Evolutionary conservation across 148 eudicot genomes (phyloP).

Genomic region (Cornus kousa): DNA sequence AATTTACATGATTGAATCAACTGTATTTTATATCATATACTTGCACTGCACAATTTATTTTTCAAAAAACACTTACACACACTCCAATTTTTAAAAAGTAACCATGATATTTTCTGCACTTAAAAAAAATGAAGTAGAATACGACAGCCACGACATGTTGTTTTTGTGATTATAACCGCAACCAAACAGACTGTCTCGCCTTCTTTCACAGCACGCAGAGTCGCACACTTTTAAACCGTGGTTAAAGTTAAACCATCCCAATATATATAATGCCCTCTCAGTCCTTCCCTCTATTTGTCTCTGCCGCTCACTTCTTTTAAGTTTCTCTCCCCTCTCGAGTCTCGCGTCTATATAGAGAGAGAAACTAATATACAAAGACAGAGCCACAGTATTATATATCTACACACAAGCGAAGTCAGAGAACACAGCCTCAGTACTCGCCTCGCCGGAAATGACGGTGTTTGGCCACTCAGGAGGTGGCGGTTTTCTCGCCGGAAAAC

Average conservation of each 20-base stretch:
- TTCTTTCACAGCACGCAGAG: too few relatives aligned
- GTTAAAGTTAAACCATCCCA: constrained; percentile 9
- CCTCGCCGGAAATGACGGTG: constrained; percentile 52
- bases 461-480: constrained; percentile 47
- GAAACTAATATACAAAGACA: background rate
- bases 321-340: constrained; percentile 28
- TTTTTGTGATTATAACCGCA: too few relatives aligned
- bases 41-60: too few relatives aligned
- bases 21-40: too few relatives aligned
- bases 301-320: constrained; percentile 49
- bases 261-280: constrained; percentile 4
- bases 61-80: too few relatives aligned
- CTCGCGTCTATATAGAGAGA: constrained; percentile 15
- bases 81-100: too few relatives aligned
- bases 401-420: background rate
- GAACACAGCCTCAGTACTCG: constrained; percentile 7
- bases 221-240: background rate
- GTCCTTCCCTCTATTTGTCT: constrained; percentile 5
- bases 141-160: too few relatives aligned
- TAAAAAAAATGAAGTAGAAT: too few relatives aligned
- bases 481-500: constrained; percentile 48
- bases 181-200: background rate
- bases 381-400: background rate
- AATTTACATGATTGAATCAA: too few relatives aligned
- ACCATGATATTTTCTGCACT: too few relatives aligned